Evolutionary conservation across 306 rosid genomes (phyloP).

Genomic region (Vicia sativa): DNA sequence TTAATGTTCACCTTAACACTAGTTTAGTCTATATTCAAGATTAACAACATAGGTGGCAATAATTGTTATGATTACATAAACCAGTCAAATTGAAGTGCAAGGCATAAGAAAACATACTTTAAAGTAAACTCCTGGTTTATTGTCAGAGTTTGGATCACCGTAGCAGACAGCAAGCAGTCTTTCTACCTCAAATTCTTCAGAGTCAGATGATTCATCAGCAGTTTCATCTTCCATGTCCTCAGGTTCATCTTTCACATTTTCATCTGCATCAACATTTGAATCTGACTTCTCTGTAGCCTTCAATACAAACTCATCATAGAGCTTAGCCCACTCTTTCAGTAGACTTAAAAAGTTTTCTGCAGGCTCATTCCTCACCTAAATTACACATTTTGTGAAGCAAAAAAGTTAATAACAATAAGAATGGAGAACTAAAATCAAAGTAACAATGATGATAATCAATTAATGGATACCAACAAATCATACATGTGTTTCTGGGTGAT

Average conservation of each 20-base stretch:
- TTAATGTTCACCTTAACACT: too few relatives aligned
- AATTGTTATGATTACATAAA: not conserved
- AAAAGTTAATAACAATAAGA: not conserved
- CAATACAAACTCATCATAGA: slow-evolving; percentile 35
- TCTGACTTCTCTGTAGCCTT: slow-evolving; percentile 29
- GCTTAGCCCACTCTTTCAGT: slow-evolving; percentile 48
- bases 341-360: slow-evolving; percentile 45
- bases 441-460: not conserved
- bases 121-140: slow-evolving; percentile 43
- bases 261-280: slow-evolving; percentile 1
- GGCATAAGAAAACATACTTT: slow-evolving; percentile 40
- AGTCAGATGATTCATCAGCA: slow-evolving; percentile 27
- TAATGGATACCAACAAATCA: not conserved
- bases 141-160: slow-evolving; percentile 43
- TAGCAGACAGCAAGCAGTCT: slow-evolving; percentile 46
- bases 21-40: too few relatives aligned
- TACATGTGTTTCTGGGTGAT: slow-evolving; percentile 56
- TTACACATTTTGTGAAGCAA: not conserved
- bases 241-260: slow-evolving; percentile 4
- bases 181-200: slow-evolving; percentile 52
- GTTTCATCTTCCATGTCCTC: not conserved
- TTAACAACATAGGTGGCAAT: too few relatives aligned
- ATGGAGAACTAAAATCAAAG: not conserved
- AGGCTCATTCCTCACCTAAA: slow-evolving; percentile 51
- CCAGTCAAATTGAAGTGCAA: not conserved